Evolutionary conservation across 2,329 filamentous ascomycete genomes (phyloP), one percentile per base, ranked within the genome.

Genomic region (Penicillium sp.): DNA sequence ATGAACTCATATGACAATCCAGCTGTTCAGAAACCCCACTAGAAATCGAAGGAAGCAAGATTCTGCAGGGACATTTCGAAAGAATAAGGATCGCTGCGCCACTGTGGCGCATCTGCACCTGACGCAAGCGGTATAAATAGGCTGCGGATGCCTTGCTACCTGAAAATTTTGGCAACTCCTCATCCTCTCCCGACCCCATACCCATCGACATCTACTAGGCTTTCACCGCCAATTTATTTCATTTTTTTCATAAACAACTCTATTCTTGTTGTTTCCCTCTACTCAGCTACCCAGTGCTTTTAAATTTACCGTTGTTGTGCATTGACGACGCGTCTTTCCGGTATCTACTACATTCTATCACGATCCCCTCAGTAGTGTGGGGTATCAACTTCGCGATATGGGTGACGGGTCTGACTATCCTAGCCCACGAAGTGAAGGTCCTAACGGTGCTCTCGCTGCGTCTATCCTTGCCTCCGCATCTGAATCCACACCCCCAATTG

Each of bases 351-450:
- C 55, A 56, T 54, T 54, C 53, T 54, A 50, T 52, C 59, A 57
- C 57, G 27, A 57, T 59, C 59, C 57, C 56, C 63, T 64, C 65
- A 63, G 63, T 68, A 54, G 67, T 68, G 67, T 68, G 71, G 69
- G 69, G 67, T 56, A 56, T 65, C 62, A 57, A 64, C 62, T 65
- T 62, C 66, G 51, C 69, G 70, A 72, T 69, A 76, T 76, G 74
- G 72, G 72, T 63, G 73, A 74, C 70, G 73, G 72, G 50, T 72
- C 72, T 71, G 73, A 75, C 67, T 77, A 77, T 68, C 74, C 74
- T 63, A 76, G 73, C 66, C 74, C 74, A 66, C 68, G 73, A 76
- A 77, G 74, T 67, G 74, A 77, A 75, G 73, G 71, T 69, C 67
- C 71, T 31, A 68, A 69, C 59, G 72, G 68, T 50, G 70, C 71